Conservation (phyloP, 331 rosid genomes). For the Rhamnella rubrinervis region DNA sequence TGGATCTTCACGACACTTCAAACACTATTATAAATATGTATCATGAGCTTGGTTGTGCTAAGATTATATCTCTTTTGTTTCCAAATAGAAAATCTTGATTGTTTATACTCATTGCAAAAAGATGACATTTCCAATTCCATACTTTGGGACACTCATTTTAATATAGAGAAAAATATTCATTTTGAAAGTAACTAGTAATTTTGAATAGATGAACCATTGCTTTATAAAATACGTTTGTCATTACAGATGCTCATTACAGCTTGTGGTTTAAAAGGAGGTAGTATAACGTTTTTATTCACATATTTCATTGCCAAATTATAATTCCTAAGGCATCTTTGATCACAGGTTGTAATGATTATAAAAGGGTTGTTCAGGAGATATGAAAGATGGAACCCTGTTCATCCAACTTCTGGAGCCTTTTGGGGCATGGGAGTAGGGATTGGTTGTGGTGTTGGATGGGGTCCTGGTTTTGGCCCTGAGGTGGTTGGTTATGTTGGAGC, state of each 20-base stretch:
- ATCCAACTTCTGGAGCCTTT: conserved; percentile 87
- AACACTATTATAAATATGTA: background rate
- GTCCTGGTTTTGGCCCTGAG: conserved; percentile 99
- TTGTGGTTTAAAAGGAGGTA: background rate
- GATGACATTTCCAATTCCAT: no score
- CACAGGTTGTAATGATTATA: conserved; percentile 69
- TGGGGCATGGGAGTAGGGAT: conserved; percentile 95
- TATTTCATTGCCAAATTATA: background rate
- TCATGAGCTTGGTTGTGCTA: background rate
- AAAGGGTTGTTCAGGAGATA: conserved; percentile 69
- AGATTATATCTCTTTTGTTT: no score
- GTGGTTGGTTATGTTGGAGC: conserved; percentile 92
- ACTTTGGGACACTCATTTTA: no score
- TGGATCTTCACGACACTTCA: background rate
- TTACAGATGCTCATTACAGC: background rate
- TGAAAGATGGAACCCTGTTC: conserved; percentile 88
- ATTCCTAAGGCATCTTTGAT: conserved; percentile 18
- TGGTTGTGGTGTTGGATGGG: conserved; percentile 99
- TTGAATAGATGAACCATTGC: background rate
- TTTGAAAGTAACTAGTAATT: no score
- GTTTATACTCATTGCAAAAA: no score
- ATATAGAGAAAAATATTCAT: no score
- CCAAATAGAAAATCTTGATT: no score
- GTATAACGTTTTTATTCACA: background rate
- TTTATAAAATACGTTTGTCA: background rate